Percentiles rank a stretch among this genome's conserved stretches.
phyloP scores from a whole-genome alignment of 139 green algal genomes.

The Dunaliella primolecta region DNA sequence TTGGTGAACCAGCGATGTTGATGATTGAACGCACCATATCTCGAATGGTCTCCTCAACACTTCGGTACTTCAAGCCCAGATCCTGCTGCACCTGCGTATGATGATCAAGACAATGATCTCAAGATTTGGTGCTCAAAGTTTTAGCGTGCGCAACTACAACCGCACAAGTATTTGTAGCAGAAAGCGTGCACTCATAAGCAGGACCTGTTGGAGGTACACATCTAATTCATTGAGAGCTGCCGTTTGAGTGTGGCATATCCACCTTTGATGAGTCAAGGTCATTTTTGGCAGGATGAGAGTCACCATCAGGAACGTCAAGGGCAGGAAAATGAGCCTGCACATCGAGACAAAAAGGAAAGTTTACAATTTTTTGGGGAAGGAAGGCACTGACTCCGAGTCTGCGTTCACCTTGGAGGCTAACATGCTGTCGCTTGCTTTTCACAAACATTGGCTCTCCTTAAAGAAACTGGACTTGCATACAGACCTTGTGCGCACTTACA shows the following conservation, averaged over 20 bases:
- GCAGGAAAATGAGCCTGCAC: neutral
- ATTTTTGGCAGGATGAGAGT: neutral
- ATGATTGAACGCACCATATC: slow-evolving; percentile 28
- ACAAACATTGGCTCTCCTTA: neutral
- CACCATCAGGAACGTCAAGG: neutral
- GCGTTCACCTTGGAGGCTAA: no score
- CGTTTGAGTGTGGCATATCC: neutral
- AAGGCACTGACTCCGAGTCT: no score
- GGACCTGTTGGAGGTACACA: no score
- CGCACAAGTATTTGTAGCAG: no score
- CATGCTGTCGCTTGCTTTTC: neutral
- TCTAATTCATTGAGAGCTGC: no score
- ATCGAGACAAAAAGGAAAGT: no score
- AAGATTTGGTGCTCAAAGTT: neutral
- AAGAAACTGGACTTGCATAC: neutral
- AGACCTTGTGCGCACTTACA: neutral
- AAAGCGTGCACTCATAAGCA: no score
- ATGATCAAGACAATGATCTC: slow-evolving; percentile 9
- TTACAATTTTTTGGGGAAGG: no score
- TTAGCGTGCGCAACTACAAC: neutral
- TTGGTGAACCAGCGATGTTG: neutral
- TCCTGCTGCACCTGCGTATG: slow-evolving; percentile 40
- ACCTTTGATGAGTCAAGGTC: slow-evolving; percentile 26
- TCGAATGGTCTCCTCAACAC: slow-evolving; percentile 15
- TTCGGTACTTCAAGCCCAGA: slow-evolving; percentile 35